Evolutionary conservation across 805 yeast genomes (phyloP).

Genomic region (Yarrowia osloensis): DNA sequence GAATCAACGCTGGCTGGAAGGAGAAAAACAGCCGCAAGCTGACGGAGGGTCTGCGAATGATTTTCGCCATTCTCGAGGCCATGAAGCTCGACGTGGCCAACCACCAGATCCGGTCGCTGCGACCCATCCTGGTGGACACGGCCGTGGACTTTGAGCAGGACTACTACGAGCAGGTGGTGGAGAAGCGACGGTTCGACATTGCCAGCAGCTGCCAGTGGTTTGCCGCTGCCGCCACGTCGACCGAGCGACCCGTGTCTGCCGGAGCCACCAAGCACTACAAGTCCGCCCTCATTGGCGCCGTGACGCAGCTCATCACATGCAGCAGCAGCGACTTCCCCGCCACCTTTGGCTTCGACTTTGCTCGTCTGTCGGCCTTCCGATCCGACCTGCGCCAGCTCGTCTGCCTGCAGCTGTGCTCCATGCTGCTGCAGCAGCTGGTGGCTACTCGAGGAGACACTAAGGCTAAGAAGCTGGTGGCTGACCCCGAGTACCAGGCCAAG

Average conservation of each 20-base stretch:
- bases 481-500: slow-evolving; percentile 44
- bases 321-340: slow-evolving; percentile 69
- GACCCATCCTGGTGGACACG: slow-evolving; percentile 82
- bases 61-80: slow-evolving; percentile 83
- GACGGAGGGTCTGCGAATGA: slow-evolving; percentile 73
- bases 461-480: slow-evolving; percentile 43
- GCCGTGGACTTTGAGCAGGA: slow-evolving; percentile 88
- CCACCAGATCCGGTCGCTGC: slow-evolving; percentile 81
- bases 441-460: slow-evolving; percentile 40
- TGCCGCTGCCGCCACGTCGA: slow-evolving; percentile 27
- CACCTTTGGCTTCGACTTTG: slow-evolving; percentile 79
- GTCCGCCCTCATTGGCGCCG: slow-evolving; percentile 36
- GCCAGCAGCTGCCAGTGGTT: slow-evolving; percentile 65
- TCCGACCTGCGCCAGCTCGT: slow-evolving; percentile 86
- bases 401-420: slow-evolving; percentile 72
- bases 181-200: slow-evolving; percentile 58
- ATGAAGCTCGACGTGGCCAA: slow-evolving; percentile 95
- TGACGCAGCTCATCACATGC: slow-evolving; percentile 65
- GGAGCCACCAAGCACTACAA: slow-evolving; percentile 32
- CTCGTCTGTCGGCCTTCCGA: slow-evolving; percentile 71
- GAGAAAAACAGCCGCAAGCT: slow-evolving; percentile 51
- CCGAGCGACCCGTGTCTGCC: not conserved
- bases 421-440: slow-evolving; percentile 69
- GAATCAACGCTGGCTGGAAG: slow-evolving; percentile 51
- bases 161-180: slow-evolving; percentile 54